Percentiles rank a stretch among this genome's conserved stretches.
phyloP scores from a whole-genome alignment of 2,329 filamentous ascomycete genomes.

The Ceratocystis papillata region DNA sequence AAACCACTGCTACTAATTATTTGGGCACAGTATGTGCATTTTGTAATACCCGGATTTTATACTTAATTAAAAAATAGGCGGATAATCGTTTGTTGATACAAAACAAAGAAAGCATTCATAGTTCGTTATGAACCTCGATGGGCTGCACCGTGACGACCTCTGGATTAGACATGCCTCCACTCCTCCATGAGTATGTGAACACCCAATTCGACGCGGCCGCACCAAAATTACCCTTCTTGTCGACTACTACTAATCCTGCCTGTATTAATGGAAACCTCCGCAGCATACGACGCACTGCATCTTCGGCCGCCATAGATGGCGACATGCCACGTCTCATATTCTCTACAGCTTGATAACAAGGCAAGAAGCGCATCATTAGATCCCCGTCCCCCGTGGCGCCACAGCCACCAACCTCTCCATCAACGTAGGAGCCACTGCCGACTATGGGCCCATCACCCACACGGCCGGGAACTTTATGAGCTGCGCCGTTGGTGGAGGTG shows the following conservation, averaged over 20 bases:
- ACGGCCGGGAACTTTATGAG: slow-evolving; percentile 44
- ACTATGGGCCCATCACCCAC: slow-evolving; percentile 47
- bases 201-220: slow-evolving; percentile 45
- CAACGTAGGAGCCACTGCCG: slow-evolving; percentile 46
- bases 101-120: background rate
- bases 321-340: slow-evolving; percentile 40
- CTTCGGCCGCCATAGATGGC: slow-evolving; percentile 40
- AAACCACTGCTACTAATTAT: background rate
- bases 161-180: slow-evolving; percentile 38
- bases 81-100: background rate
- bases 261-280: slow-evolving; percentile 37
- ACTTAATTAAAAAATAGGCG: background rate
- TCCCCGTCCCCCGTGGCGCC: slow-evolving; percentile 48
- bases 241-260: slow-evolving; percentile 43
- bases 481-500: slow-evolving; percentile 46
- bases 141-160: slow-evolving; percentile 36
- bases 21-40: background rate
- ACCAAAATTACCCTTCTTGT: slow-evolving; percentile 40
- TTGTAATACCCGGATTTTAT: background rate
- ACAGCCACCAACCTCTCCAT: slow-evolving; percentile 43
- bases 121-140: background rate
- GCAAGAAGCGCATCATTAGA: slow-evolving; percentile 47
- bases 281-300: slow-evolving; percentile 42
- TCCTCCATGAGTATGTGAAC: slow-evolving; percentile 44
- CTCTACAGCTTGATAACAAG: slow-evolving; percentile 49